phyloP scores from a whole-genome alignment of 768 basidiomycete species.

The Collybia mongolica region DNA sequence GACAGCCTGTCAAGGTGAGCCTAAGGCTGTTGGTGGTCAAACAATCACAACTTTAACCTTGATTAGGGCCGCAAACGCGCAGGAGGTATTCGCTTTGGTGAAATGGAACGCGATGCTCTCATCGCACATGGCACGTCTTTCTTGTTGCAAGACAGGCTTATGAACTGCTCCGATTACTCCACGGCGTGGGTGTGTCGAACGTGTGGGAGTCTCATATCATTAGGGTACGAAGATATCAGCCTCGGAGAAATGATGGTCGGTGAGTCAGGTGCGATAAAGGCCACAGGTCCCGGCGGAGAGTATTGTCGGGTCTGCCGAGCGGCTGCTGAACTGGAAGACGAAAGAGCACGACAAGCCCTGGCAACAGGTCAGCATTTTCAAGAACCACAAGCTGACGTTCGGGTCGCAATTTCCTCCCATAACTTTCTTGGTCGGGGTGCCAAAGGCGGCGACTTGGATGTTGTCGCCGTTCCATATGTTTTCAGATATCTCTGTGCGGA shows the following conservation, averaged over 20 bases:
- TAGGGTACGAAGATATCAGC: constrained; percentile 90
- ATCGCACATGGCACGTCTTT: constrained; percentile 99
- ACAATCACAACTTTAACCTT: constrained; percentile 1
- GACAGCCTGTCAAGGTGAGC: constrained; percentile 93
- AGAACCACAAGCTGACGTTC: constrained; percentile 48
- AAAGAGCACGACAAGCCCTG: constrained; percentile 56
- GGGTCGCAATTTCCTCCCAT: constrained; percentile 64
- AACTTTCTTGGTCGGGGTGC: constrained; percentile 58
- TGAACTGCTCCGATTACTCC: constrained; percentile 99
- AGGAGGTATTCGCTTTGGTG: constrained; percentile 98
- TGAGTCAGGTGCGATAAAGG: constrained; percentile 46
- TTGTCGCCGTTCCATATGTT: constrained; percentile 94
- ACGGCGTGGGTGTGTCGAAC: constrained; percentile 98
- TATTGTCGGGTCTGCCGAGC: constrained; percentile 94
- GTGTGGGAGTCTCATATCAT: constrained; percentile 92
- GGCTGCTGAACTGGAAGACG: constrained; percentile 61
- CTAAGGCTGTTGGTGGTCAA: constrained; percentile 1
- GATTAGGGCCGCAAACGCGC: constrained; percentile 92
- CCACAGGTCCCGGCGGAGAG: constrained; percentile 81
- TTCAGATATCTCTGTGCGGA: constrained; percentile 95
- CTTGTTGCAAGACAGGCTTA: constrained; percentile 95
- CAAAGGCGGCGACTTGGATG: constrained; percentile 86
- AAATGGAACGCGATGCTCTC: constrained; percentile 99
- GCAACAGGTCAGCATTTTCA: constrained; percentile 52
- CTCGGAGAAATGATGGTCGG: constrained; percentile 64